Conservation (phyloP, 2,329 filamentous ascomycete genomes). For the Fusarium dlaminii region DNA sequence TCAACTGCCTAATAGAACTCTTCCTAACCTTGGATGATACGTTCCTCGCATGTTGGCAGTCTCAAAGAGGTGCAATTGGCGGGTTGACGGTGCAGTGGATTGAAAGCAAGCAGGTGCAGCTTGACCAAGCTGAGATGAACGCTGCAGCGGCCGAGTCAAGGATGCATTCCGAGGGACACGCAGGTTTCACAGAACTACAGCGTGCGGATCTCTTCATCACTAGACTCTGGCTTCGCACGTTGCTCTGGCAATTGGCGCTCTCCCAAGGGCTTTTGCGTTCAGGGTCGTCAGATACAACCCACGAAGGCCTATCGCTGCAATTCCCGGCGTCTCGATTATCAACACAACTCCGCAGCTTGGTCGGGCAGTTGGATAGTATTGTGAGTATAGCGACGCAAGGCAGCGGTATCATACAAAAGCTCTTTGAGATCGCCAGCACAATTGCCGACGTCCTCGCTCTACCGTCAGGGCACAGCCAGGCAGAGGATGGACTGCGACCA, state of each 20-base stretch:
- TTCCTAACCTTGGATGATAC: slow-evolving; percentile 52
- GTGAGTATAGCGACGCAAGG: slow-evolving; percentile 64
- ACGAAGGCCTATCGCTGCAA: slow-evolving; percentile 52
- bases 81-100: slow-evolving; percentile 51
- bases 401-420: slow-evolving; percentile 65
- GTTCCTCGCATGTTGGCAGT: slow-evolving; percentile 51
- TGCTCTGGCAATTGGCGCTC: slow-evolving; percentile 54
- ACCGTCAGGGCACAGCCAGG: slow-evolving; percentile 51
- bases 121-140: slow-evolving; percentile 50
- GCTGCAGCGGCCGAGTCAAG: slow-evolving; percentile 43
- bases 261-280: slow-evolving; percentile 51
- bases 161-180: slow-evolving; percentile 39
- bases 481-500: slow-evolving; percentile 55
- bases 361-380: slow-evolving; percentile 48
- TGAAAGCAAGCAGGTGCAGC: slow-evolving; percentile 52
- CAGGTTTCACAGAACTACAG: slow-evolving; percentile 51
- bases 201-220: slow-evolving; percentile 54
- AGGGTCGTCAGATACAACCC: slow-evolving; percentile 44
- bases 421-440: slow-evolving; percentile 69
- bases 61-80: slow-evolving; percentile 42
- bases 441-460: slow-evolving; percentile 67
- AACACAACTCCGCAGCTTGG: slow-evolving; percentile 50
- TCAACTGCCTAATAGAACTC: slow-evolving; percentile 50
- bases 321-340: slow-evolving; percentile 53
- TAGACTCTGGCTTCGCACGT: slow-evolving; percentile 52